Conservation (phyloP, 495 filamentous ascomycete species). For the Cladorrhinum samala region DNA sequence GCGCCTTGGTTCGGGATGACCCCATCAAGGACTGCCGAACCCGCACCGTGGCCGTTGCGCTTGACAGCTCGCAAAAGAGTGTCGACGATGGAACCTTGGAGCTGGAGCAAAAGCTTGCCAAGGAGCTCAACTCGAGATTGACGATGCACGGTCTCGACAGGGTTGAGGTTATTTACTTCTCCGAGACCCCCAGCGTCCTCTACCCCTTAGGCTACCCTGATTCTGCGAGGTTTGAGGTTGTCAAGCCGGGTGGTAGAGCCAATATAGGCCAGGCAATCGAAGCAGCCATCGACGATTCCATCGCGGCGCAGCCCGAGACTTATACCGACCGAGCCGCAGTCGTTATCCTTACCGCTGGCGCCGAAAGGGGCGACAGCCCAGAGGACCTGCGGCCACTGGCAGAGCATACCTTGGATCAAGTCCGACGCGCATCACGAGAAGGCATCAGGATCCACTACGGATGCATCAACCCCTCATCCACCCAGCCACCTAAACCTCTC, state of each 20-base stretch:
- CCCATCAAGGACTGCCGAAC: constrained; percentile 24
- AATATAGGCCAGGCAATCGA: constrained; percentile 14
- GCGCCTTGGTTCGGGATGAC: constrained; percentile 21
- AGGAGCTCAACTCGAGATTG: constrained; percentile 6
- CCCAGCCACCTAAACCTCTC: background rate
- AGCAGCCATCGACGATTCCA: constrained; percentile 15
- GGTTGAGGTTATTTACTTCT: constrained; percentile 12
- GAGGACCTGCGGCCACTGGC: background rate
- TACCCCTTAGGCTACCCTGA: constrained; percentile 14
- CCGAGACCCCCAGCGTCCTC: constrained; percentile 7
- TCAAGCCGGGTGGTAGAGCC: background rate
- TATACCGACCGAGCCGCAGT: constrained; percentile 18
- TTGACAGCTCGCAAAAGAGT: constrained; percentile 11
- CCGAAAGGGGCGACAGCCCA: background rate
- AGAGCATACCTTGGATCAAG: constrained; percentile 3
- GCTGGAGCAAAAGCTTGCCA: background rate
- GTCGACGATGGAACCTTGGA: background rate
- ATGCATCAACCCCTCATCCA: constrained; percentile 13
- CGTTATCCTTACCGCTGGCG: constrained; percentile 11
- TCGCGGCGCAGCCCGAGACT: constrained; percentile 14
- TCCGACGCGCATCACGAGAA: constrained; percentile 13
- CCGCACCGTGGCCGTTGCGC: constrained; percentile 4
- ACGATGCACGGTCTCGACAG: constrained; percentile 9
- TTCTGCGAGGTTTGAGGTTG: constrained; percentile 1
- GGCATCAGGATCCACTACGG: constrained; percentile 22